Conservation (phyloP, 2,329 filamentous ascomycete species). For the Emericellopsis atlantica region DNA sequence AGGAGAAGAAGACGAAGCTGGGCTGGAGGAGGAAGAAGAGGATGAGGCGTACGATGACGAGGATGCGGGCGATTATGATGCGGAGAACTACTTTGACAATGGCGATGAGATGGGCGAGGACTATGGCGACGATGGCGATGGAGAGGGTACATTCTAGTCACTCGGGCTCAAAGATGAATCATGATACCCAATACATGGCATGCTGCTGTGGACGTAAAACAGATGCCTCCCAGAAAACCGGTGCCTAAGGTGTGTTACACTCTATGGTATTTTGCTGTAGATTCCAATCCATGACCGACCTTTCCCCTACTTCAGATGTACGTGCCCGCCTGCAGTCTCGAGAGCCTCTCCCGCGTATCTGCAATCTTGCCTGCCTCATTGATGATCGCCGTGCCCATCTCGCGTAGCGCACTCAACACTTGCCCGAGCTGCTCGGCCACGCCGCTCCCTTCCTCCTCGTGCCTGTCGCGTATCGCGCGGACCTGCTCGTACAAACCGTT, state of each 20-base stretch:
- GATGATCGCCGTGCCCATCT: slow-evolving; percentile 26
- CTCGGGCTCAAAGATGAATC: background rate
- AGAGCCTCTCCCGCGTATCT: slow-evolving; percentile 26
- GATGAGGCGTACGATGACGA: slow-evolving; percentile 43
- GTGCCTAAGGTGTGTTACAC: too few relatives aligned
- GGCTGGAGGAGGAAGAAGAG: slow-evolving; percentile 30
- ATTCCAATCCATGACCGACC: background rate
- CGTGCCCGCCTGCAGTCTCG: slow-evolving; percentile 26
- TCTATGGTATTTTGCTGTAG: too few relatives aligned
- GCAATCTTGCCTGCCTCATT: slow-evolving; percentile 28
- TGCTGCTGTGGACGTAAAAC: too few relatives aligned
- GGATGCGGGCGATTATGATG: slow-evolving; percentile 48
- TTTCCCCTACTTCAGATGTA: too few relatives aligned
- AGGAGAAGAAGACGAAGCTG: slow-evolving; percentile 36
- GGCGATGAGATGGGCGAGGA: slow-evolving; percentile 42
- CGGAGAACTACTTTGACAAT: slow-evolving; percentile 47
- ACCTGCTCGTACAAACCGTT: slow-evolving; percentile 32
- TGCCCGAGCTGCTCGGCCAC: slow-evolving; percentile 25
- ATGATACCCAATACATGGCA: background rate
- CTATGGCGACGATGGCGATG: slow-evolving; percentile 38
- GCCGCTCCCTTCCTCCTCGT: slow-evolving; percentile 10
- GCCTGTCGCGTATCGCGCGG: slow-evolving; percentile 18
- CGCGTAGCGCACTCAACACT: slow-evolving; percentile 22
- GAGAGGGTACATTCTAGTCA: slow-evolving; percentile 20
- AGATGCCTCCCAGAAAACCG: too few relatives aligned